These are phyloP conservation scores for Metroxylon sagu DNA, from an alignment of 176 grass and related monocot genomes.

Conservation along the genomic window DNA sequence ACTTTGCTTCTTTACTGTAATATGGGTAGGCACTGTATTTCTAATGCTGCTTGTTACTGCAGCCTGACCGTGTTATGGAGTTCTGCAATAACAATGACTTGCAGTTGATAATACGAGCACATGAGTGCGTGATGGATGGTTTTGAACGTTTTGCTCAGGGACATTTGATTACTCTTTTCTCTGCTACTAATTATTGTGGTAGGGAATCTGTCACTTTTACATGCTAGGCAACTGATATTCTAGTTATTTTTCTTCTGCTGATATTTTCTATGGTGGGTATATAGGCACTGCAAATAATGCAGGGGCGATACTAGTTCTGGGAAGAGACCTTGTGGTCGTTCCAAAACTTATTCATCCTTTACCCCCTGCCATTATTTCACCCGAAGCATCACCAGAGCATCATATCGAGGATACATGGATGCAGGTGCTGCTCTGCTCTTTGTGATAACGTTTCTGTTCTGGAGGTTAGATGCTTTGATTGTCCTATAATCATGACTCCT, in stretches of 20 bases:
- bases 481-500: background rate
- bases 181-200: conserved; percentile 99
- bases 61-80: conserved; percentile 99
- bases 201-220: conserved; percentile 11
- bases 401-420: conserved; percentile 99
- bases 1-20: background rate
- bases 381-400: conserved; percentile 79
- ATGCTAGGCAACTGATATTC: background rate
- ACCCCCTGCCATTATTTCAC: conserved; percentile 82
- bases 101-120: conserved; percentile 93
- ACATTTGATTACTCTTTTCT: conserved; percentile 98
- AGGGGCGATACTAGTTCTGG: conserved; percentile 92
- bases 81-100: conserved; percentile 99
- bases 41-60: conserved; percentile 27
- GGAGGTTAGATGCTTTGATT: conserved; percentile 2
- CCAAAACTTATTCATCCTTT: conserved; percentile 99
- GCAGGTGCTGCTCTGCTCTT: conserved; percentile 42
- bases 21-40: conserved; percentile 4
- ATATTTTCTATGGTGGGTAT: conserved; percentile 16
- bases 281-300: conserved; percentile 99
- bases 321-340: conserved; percentile 97
- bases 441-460: too few relatives aligned
- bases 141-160: conserved; percentile 99
- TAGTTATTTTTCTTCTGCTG: background rate
- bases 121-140: conserved; percentile 99